Conservation (phyloP, 257 asterid species). For the Nicotiana paniculata region DNA sequence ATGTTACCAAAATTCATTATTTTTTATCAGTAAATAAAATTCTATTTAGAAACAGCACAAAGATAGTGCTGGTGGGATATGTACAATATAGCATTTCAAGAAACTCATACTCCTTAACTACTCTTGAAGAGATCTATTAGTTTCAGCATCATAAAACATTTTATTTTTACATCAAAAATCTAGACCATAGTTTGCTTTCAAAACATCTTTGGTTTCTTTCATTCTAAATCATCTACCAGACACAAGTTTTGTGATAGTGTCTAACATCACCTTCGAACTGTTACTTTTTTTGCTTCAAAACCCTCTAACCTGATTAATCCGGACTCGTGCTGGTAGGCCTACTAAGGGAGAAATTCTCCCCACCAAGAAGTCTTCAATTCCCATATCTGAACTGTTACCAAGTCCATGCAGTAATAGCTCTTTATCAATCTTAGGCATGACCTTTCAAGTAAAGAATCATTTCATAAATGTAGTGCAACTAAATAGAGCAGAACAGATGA, state of each 20-base stretch:
- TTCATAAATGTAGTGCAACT: not conserved
- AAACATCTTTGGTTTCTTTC: not conserved
- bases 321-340: not conserved
- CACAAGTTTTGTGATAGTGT: not conserved
- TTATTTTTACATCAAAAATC: not conserved
- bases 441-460: not conserved
- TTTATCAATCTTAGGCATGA: not conserved
- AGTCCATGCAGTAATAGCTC: not conserved
- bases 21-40: not conserved
- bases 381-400: not conserved
- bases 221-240: not conserved
- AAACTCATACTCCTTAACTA: not conserved
- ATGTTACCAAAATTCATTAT: not conserved
- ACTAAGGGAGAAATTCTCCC: not conserved
- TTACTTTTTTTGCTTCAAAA: not conserved
- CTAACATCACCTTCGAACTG: not conserved
- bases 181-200: not conserved
- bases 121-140: not conserved
- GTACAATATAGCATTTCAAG: constrained; percentile 1
- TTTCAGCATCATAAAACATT: not conserved
- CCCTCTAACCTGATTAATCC: not conserved
- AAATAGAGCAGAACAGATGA: not conserved
- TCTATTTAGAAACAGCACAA: not conserved
- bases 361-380: not conserved
- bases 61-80: not conserved